Base-by-base conservation (phyloP, 2,329 filamentous ascomycete species). In the Aspergillus hortae region DNA sequence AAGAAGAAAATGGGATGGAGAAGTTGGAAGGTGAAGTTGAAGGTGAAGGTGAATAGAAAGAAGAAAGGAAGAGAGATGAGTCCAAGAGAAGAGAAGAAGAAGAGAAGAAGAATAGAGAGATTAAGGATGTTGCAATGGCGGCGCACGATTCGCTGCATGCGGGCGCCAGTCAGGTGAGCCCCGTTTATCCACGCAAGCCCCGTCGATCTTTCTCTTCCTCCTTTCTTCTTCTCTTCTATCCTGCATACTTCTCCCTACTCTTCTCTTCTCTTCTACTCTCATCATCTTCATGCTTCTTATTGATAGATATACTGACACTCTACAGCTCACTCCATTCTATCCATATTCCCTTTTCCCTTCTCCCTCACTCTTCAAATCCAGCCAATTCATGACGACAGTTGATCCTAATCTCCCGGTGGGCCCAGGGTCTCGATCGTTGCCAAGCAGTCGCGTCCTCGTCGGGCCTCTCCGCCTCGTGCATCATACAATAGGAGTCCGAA, bases 151-250 rank as follows among this genome's bases (percentile, higher is more conserved):
- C 35, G 36, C 36, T 41, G 33, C 41, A 49, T 48, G 48, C 42
- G 41, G 41, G 42, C 33, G 56, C 55, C 45, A 56, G 52, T 55
- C 51, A 51, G 44, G 50, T 46, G 49, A 48, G 49, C 50, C 46
- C 56, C 56, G 57, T 57, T 59, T 56, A 57, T 61, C 60, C 60
- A 61, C 60, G 60, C 59, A 62, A 62, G 54, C 60, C 48, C 38
- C 47, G 60, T 53, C 56, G 60, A 62, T 62, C 7, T 11, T 21
- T 33, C n/a, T 38, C 35, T 38, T 15, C 35, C 27, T 30, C 27
- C 27, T 30, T 30, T 30, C 23, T 23, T 9, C 27, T 30, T 30
- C 27, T 11, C 27, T 30, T 23, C 21, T 44, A 4, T 44, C 25
- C n/a, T 44, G 21, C 17, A 4, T 23, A 17, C 25, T 23, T 15